Base-by-base conservation (phyloP, 352 stramenopile genomes). In the Phytophthora citricola region DNA sequence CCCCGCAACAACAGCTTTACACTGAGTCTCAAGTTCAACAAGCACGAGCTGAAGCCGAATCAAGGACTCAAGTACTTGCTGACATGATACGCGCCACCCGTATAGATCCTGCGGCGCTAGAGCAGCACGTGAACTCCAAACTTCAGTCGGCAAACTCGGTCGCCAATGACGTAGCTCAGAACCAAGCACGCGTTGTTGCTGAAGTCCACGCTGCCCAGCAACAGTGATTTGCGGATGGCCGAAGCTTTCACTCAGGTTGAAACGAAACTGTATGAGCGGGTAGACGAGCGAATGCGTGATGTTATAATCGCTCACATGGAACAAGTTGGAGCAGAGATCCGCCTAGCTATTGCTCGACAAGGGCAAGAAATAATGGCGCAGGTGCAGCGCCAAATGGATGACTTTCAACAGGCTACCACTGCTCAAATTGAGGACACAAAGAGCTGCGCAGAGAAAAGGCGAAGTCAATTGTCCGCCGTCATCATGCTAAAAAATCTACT, bases 71-170 rank as follows among this genome's bases (percentile, higher is more conserved):
- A 14, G 34, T 20, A 9, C 31, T 52, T 32, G 41, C 36, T 6
- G 50, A 58, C 9, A 58, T 58, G 50, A 58, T 58, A 47, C 24
- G 39, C 10, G 31, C 29, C n/a, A 26, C 12, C 1, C 39, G n/a
- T 26, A 45, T 45, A 3, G 14, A 45, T 45, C 12, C 39, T 11
- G 17, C 40, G 22, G 40, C 20, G n/a, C 41, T 60, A 14, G 40
- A 60, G 29, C 27, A 51, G 6, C 52, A 50, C n/a, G 40, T 59
- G 7, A 59, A 49, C 31, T 36, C 53, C 27, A 49, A 60, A 6
- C 24, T 52, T 5, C n/a, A 60, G 11, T 51, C 27, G 14, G 53
- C 41, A 20, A 61, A 47, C 26, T 52, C 31, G 3, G 43, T n/a
- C 20, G 10, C 54, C 0, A 61, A 52, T n/a, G 41, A 61, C 31